phyloP scores from a whole-genome alignment of 148 eudicot species.

The Talinum fruticosum region DNA sequence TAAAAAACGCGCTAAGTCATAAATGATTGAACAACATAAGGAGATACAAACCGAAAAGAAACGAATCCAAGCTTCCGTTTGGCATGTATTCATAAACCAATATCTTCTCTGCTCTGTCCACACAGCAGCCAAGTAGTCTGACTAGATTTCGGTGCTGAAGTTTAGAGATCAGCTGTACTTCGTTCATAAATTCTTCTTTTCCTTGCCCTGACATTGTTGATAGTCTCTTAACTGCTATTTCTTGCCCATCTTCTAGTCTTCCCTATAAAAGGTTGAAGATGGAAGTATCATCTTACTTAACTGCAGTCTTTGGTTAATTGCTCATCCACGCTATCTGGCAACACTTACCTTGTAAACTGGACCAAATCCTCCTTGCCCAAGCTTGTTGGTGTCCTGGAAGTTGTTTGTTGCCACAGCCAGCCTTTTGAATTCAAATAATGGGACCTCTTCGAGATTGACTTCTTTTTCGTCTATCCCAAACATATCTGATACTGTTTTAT shows the following conservation, averaged over 20 bases:
- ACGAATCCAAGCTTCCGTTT: conserved; percentile 40
- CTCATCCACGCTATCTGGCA: background rate
- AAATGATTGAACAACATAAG: no score
- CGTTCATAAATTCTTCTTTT: conserved; percentile 38
- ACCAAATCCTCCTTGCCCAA: conserved; percentile 5
- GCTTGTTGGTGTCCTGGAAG: conserved; percentile 5
- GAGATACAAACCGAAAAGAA: conserved; percentile 32
- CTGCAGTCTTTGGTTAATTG: background rate
- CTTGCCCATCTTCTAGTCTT: conserved; percentile 25
- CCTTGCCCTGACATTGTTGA: conserved; percentile 40
- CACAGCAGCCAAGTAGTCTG: conserved; percentile 41
- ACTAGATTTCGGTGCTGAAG: conserved; percentile 52
- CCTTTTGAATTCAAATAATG: background rate
- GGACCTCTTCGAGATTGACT: background rate
- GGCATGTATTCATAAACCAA: conserved; percentile 47
- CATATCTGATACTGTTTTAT: background rate
- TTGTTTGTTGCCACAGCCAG: background rate
- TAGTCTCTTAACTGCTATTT: conserved; percentile 40
- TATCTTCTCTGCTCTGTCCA: conserved; percentile 34
- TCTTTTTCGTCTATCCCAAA: background rate
- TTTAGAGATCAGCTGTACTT: conserved; percentile 41
- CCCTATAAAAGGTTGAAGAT: conserved; percentile 24
- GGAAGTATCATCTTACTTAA: background rate
- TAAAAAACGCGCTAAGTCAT: no score
- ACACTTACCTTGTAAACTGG: background rate